Conservation (phyloP, 2,329 filamentous ascomycete species). For the Exophiala phaeomuriformis region DNA sequence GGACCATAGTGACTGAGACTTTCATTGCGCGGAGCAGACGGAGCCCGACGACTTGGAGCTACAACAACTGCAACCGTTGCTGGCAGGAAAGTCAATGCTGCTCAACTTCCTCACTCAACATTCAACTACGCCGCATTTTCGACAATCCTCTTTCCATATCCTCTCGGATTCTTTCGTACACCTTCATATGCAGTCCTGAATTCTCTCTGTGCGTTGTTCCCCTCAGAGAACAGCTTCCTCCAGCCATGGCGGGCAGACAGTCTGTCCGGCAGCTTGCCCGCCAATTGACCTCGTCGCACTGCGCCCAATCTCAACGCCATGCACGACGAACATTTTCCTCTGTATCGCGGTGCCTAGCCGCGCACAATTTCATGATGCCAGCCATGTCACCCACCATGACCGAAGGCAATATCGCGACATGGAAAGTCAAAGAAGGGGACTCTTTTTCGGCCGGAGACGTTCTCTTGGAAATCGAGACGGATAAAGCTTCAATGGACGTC, state of each 20-base stretch:
- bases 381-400: conserved; percentile 90
- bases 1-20: neutral
- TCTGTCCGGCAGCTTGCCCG: conserved; percentile 23
- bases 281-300: conserved; percentile 18
- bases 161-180: neutral
- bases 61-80: neutral
- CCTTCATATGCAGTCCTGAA: neutral
- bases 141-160: neutral
- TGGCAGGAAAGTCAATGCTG: neutral
- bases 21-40: neutral
- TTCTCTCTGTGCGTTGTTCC: neutral
- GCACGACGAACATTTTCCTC: conserved; percentile 22
- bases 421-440: conserved; percentile 81
- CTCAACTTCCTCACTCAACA: conserved; percentile 2
- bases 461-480: conserved; percentile 84
- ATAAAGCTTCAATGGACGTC: conserved; percentile 92
- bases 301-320: conserved; percentile 17
- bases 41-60: neutral
- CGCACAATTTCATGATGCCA: conserved; percentile 85
- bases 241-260: conserved; percentile 24
- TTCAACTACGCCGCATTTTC: neutral
- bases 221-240: neutral
- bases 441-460: conserved; percentile 76
- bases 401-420: conserved; percentile 77
- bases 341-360: conserved; percentile 46